Percentiles rank a stretch among this genome's conserved stretches.
These are phyloP conservation scores for Boletus rufocinnamomeus DNA, from an alignment of 768 basidiomycete species.

Conservation along the genomic window DNA sequence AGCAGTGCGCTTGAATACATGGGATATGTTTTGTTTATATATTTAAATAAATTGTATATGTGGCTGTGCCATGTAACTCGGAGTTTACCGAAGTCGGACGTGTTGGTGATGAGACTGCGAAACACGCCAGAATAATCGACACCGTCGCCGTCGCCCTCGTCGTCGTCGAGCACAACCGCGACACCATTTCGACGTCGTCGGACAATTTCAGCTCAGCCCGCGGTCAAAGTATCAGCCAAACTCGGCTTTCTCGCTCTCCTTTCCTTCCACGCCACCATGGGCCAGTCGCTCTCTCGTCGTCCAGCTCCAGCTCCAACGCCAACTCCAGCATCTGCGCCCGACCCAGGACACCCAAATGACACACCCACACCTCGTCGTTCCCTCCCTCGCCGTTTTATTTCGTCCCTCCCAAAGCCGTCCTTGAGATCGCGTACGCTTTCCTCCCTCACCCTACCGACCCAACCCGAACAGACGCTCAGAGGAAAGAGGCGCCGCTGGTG, in stretches of 20 bases:
- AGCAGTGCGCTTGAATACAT: conserved; percentile 28
- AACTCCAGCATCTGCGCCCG: conserved; percentile 9
- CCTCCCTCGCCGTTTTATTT: conserved; percentile 39
- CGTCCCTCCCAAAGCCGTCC: conserved; percentile 32
- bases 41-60: conserved; percentile 12
- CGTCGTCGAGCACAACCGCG: conserved; percentile 19
- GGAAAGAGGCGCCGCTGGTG: conserved; percentile 31
- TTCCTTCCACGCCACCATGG: conserved; percentile 24
- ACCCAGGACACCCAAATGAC: conserved; percentile 7
- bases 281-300: conserved; percentile 34
- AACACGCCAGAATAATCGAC: conserved; percentile 30
- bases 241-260: not conserved
- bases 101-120: conserved; percentile 28
- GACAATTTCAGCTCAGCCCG: not conserved
- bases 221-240: not conserved
- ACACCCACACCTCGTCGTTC: conserved; percentile 12
- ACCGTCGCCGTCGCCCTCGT: conserved; percentile 6
- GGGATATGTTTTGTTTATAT: conserved; percentile 3
- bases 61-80: conserved; percentile 23
- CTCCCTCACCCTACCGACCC: conserved; percentile 23
- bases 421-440: conserved; percentile 18
- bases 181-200: conserved; percentile 12
- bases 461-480: conserved; percentile 31
- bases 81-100: conserved; percentile 26
- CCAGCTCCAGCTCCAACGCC: conserved; percentile 13